phyloP scores from a whole-genome alignment of 805 yeast species.

The Kodamaea neixiangensis region DNA sequence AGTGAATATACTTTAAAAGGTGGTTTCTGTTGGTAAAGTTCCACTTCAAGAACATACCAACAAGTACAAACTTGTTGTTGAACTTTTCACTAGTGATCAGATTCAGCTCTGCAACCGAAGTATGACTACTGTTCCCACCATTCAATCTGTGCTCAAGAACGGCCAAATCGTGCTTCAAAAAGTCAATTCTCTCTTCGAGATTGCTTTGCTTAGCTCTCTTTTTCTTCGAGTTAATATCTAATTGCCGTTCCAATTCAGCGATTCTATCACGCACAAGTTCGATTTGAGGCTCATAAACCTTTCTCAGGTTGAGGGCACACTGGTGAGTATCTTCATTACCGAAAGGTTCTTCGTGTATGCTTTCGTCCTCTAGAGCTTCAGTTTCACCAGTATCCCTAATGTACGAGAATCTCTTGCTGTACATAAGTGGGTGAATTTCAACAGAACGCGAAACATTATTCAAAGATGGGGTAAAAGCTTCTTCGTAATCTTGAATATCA shows the following conservation, averaged over 20 bases:
- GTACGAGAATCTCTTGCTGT: conserved; percentile 70
- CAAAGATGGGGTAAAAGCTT: conserved; percentile 48
- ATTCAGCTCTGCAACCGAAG: conserved; percentile 2
- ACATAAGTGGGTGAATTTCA: conserved; percentile 60
- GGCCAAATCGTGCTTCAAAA: neutral
- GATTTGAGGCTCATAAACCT: conserved; percentile 31
- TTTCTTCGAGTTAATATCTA: conserved; percentile 5
- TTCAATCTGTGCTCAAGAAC: neutral
- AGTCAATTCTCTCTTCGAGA: conserved; percentile 2
- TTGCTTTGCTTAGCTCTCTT: neutral
- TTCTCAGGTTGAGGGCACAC: conserved; percentile 28
- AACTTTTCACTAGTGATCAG: conserved; percentile 18
- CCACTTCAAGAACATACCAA: conserved; percentile 45
- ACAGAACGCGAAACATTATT: conserved; percentile 42
- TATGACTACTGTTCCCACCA: neutral
- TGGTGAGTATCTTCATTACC: conserved; percentile 32
- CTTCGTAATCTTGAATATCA: conserved; percentile 62
- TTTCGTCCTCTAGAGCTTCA: neutral
- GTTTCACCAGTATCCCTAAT: conserved; percentile 51
- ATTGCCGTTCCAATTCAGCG: conserved; percentile 22
- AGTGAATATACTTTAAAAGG: conserved; percentile 38
- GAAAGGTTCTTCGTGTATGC: conserved; percentile 17
- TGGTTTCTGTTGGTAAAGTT: conserved; percentile 37
- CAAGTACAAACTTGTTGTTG: conserved; percentile 40
- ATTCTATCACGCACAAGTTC: conserved; percentile 29